A percentile compares a stretch with the other conserved stretches of the same genome.
Conservation (phyloP, 2,329 filamentous ascomycete genomes). For the Keithomyces neogunnii region DNA sequence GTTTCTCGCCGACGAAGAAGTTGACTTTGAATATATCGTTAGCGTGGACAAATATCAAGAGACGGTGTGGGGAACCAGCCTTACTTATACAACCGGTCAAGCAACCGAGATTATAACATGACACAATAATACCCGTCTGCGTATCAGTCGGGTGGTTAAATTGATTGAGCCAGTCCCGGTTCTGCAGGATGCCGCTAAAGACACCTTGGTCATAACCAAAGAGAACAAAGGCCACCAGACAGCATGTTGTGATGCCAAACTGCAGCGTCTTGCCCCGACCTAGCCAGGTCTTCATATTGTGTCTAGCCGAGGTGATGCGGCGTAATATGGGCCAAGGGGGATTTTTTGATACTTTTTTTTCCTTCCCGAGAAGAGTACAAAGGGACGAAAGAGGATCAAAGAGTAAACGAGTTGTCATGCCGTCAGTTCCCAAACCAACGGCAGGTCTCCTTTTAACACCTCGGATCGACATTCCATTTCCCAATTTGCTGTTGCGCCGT, state of each 20-base stretch:
- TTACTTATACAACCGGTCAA: conserved; percentile 29
- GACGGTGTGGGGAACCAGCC: background rate
- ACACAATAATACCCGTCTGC: conserved; percentile 19
- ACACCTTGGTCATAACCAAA: conserved; percentile 41
- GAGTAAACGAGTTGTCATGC: too few species aligned
- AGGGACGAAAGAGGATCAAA: too few species aligned
- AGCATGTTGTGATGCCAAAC: conserved; percentile 13
- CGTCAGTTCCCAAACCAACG: too few species aligned
- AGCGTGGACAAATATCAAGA: background rate
- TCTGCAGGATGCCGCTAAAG: conserved; percentile 37
- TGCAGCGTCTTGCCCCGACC: conserved; percentile 16
- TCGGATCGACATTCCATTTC: too few species aligned
- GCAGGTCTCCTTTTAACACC: too few species aligned
- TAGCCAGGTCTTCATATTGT: conserved; percentile 14
- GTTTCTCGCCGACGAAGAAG: conserved; percentile 41
- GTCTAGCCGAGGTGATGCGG: too few species aligned
- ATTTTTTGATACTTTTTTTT: too few species aligned
- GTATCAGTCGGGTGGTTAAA: conserved; percentile 18
- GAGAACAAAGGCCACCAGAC: conserved; percentile 17
- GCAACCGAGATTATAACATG: conserved; percentile 31
- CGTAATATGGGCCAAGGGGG: too few species aligned
- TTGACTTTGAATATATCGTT: conserved; percentile 20
- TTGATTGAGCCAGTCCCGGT: conserved; percentile 30
- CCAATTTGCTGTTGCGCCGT: too few species aligned
- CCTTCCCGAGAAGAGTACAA: too few species aligned